Percentiles rank a stretch among this genome's conserved stretches.
Evolutionary conservation across 78 protist genomes (phyloP).

Genomic region (Emiliania huxleyi): DNA sequence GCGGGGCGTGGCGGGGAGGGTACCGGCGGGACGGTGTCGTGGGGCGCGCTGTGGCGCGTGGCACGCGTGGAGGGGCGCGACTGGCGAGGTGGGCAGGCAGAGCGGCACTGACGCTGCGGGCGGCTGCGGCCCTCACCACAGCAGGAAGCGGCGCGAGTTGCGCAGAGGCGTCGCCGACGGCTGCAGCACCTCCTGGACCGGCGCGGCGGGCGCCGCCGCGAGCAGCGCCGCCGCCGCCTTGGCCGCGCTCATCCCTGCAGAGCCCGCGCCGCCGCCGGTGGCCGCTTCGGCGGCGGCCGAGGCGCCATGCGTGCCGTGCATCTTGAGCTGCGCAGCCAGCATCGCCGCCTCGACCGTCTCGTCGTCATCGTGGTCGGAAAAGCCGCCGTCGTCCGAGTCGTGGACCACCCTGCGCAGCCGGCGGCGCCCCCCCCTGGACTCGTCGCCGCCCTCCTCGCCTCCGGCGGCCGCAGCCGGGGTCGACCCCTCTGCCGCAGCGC

Average conservation of each 20-base stretch:
- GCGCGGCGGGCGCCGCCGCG: not conserved
- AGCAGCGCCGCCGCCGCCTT: not conserved
- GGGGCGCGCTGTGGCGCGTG: no score
- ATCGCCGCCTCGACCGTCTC: constrained; percentile 5
- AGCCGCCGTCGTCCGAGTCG: constrained; percentile 23
- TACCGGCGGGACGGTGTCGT: no score
- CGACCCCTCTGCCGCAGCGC: not conserved
- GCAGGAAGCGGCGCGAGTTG: not conserved
- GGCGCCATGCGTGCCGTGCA: not conserved
- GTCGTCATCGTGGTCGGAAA: constrained; percentile 4
- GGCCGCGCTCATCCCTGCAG: not conserved
- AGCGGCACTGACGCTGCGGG: no score
- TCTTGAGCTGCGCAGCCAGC: not conserved
- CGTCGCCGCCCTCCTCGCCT: not conserved
- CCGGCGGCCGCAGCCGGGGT: not conserved
- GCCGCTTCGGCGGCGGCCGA: not conserved
- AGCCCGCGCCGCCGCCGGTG: not conserved
- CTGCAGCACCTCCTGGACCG: not conserved
- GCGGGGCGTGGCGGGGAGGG: no score
- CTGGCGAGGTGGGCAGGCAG: no score
- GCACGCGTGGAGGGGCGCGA: no score
- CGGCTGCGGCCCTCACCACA: no score
- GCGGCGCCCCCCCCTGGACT: not conserved
- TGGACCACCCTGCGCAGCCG: constrained; percentile 15
- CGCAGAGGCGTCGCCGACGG: not conserved